Percentiles rank a stretch among this genome's conserved stretches.
Evolutionary conservation across 1,139 yeast species (phyloP).

Genomic region (Yamadazyma oceani): DNA sequence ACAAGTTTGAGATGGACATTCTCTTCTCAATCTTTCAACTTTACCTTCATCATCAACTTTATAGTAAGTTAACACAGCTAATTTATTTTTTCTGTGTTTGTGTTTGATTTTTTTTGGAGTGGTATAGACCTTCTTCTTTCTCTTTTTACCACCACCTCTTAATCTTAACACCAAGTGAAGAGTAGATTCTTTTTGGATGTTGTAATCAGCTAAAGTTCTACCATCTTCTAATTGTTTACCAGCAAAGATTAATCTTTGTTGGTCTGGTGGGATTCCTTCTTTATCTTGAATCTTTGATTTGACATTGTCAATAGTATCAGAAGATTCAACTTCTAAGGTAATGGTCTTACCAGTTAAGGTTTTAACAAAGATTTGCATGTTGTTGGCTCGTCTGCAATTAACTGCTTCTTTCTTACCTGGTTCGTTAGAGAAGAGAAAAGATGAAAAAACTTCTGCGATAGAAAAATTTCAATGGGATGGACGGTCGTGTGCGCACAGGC

Average conservation of each 20-base stretch:
- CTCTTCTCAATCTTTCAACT: slow-evolving; percentile 98
- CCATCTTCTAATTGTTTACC: slow-evolving; percentile 99
- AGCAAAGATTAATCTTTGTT: slow-evolving; percentile 99
- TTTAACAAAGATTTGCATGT: slow-evolving; percentile 98
- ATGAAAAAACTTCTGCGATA: slow-evolving; percentile 3
- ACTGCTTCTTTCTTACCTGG: slow-evolving; percentile 55
- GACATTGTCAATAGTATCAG: slow-evolving; percentile 99
- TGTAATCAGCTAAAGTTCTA: slow-evolving; percentile 98
- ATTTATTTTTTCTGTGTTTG: slow-evolving; percentile 99
- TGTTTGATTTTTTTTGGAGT: slow-evolving; percentile 99
- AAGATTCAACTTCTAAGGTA: slow-evolving; percentile 98
- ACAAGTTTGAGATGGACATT: slow-evolving; percentile 90
- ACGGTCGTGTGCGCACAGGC: too few species aligned
- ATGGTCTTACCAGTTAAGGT: slow-evolving; percentile 99
- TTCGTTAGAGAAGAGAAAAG: slow-evolving; percentile 9
- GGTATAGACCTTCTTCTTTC: slow-evolving; percentile 99
- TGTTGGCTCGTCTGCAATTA: slow-evolving; percentile 54
- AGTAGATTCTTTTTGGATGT: slow-evolving; percentile 99
- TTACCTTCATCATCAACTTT: slow-evolving; percentile 98
- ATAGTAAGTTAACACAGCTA: slow-evolving; percentile 99
- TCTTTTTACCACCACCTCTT: slow-evolving; percentile 99
- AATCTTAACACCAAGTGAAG: slow-evolving; percentile 96
- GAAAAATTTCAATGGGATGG: slow-evolving; percentile 1
- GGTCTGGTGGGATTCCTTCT: slow-evolving; percentile 99
- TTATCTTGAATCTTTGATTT: slow-evolving; percentile 99